A percentile compares a stretch with the other conserved stretches of the same genome.
These are phyloP conservation scores for Hericium rajendrae DNA, from an alignment of 768 basidiomycete genomes.

Conservation along the genomic window DNA sequence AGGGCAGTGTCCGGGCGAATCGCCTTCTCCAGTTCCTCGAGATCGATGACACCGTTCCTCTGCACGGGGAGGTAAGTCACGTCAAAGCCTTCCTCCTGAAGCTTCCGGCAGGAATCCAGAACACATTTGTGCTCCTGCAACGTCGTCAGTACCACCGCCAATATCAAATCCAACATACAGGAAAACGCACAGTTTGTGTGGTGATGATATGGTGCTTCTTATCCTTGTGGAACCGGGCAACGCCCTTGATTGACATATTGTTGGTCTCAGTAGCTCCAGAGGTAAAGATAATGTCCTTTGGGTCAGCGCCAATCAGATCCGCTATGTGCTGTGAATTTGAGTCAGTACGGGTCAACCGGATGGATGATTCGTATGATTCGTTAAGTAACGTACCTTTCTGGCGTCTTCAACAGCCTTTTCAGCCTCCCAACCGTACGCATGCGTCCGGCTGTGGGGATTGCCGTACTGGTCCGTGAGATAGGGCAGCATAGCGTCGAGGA, in stretches of 20 bases:
- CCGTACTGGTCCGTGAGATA: constrained; percentile 93
- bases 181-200: constrained; percentile 69
- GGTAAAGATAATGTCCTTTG: constrained; percentile 95
- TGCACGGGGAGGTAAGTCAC: constrained; percentile 96
- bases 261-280: constrained; percentile 97
- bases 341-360: background rate
- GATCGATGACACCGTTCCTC: constrained; percentile 69
- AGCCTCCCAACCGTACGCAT: constrained; percentile 99
- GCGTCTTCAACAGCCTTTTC: constrained; percentile 91
- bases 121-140: constrained; percentile 98
- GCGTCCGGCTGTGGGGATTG: constrained; percentile 96
- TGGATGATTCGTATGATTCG: background rate
- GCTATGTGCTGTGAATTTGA: constrained; percentile 69
- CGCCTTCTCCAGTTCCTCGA: constrained; percentile 73
- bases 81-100: constrained; percentile 95
- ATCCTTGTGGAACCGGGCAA: constrained; percentile 90
- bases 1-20: constrained; percentile 89
- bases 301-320: constrained; percentile 84
- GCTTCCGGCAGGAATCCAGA: constrained; percentile 91
- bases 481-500: constrained; percentile 94
- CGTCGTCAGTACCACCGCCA: background rate
- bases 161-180: background rate
- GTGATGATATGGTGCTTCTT: constrained; percentile 93
- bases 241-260: constrained; percentile 95
- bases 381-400: constrained; percentile 47